Conservation (phyloP, 352 stramenopile genomes). For the Pythium brachiatum region DNA sequence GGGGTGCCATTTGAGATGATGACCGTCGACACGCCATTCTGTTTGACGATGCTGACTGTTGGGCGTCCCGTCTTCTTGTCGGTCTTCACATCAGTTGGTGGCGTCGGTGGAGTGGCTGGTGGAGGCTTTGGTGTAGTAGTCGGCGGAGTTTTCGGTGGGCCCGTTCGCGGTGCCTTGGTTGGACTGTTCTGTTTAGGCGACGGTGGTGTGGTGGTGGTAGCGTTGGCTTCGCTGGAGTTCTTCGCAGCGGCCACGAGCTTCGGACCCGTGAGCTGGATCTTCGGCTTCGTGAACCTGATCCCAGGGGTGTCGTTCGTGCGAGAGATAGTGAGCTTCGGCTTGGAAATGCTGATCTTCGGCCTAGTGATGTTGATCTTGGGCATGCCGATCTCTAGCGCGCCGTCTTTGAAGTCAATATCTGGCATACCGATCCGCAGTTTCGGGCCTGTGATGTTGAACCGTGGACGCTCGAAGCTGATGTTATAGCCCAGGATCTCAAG, state of each 20-base stretch:
- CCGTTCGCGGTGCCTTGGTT: background rate
- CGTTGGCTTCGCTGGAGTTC: background rate
- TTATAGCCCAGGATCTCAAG: background rate
- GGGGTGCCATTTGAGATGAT: background rate
- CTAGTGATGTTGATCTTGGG: background rate
- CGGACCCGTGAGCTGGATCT: background rate
- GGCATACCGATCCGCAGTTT: background rate
- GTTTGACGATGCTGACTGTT: background rate
- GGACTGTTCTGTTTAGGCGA: background rate
- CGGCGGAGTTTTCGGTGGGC: background rate
- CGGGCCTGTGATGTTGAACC: background rate
- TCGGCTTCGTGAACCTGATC: background rate
- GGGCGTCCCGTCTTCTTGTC: background rate
- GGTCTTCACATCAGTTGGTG: background rate
- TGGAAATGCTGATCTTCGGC: background rate
- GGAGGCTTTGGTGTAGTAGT: background rate
- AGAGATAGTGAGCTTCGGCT: background rate
- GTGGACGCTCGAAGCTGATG: background rate
- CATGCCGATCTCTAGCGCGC: background rate
- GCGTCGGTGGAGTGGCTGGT: background rate
- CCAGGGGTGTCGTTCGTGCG: background rate
- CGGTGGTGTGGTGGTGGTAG: too few species aligned
- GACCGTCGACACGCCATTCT: background rate
- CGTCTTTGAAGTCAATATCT: background rate
- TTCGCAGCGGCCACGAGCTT: background rate